Evolutionary conservation across 2,329 filamentous ascomycete genomes (phyloP), one percentile per base, ranked within the genome.

Genomic region (Kalmusia sp.): DNA sequence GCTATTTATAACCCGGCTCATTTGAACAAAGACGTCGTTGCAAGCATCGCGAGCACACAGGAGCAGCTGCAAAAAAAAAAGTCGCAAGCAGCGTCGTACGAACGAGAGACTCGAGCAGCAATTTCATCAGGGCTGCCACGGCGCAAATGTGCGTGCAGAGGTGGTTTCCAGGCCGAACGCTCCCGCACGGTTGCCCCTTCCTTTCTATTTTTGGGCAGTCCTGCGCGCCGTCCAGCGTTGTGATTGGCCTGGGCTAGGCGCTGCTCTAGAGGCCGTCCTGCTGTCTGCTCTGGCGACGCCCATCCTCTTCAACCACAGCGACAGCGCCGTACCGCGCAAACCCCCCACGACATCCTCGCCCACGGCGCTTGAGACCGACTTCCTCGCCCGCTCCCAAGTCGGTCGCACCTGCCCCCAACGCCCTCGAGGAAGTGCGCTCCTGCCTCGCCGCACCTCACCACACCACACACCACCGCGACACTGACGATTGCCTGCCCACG

Each of bases 301-400:
- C 55, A 60, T 58, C 63, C 61, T 56, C 57, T 59, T 59, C 61
- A 64, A 58, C 53, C 63, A 62, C 55, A 62, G 56, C 55, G 53
- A 58, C 30, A 49, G 48, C 62, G 59, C 59, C 57, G 57, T 55
- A 30, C 40, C 52, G 54, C 52, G 50, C 52, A 50, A 41, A 19
- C 44, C 55, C 48, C 57, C 37, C 46, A 54, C 47, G 22, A 34
- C 55, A n/a, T 38, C 34, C 49, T 52, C 52, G 51, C 51, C 61
- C 56, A 57, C 59, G 57, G 60, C 63, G 64, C 64, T 58, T 61
- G 61, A n/a, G n/a, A 63, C 59, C 61, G 59, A 55, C 63, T 65
- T 59, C 59, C 54, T 57, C 54, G 54, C 49, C 57, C 55, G 50
- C 52, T 38, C 28, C 57, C 52, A 56, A 61, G 63, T 62, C 63